These are phyloP conservation scores for Marasmius tenuissimus DNA, from an alignment of 1,284 basidiomycete genomes.

Conservation along the genomic window DNA sequence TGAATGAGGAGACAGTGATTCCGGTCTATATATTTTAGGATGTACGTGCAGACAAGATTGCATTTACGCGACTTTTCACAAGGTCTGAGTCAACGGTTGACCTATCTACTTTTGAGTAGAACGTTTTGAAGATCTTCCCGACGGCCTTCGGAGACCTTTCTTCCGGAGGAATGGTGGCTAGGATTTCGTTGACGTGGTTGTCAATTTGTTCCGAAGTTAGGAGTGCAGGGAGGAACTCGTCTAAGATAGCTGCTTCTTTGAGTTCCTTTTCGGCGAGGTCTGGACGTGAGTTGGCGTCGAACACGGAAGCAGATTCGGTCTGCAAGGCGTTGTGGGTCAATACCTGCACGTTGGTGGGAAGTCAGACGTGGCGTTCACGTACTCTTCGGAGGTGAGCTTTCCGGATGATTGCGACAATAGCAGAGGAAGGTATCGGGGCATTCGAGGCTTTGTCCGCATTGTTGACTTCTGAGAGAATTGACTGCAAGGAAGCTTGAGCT, in stretches of 20 bases:
- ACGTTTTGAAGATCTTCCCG: slow-evolving; percentile 58
- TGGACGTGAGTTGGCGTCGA: slow-evolving; percentile 50
- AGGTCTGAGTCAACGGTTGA: slow-evolving; percentile 54
- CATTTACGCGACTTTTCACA: slow-evolving; percentile 52
- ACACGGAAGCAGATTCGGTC: slow-evolving; percentile 62
- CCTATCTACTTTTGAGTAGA: slow-evolving; percentile 62
- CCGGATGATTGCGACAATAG: slow-evolving; percentile 50
- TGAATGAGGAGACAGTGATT: too few relatives aligned
- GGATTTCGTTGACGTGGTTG: slow-evolving; percentile 40
- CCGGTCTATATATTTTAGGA: background rate
- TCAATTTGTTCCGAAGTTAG: slow-evolving; percentile 58
- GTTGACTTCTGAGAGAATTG: slow-evolving; percentile 68
- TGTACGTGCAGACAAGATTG: slow-evolving; percentile 21
- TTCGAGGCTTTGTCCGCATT: slow-evolving; percentile 58
- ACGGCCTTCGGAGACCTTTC: slow-evolving; percentile 32
- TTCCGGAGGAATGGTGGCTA: slow-evolving; percentile 18
- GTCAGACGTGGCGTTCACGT: background rate
- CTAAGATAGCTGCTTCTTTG: slow-evolving; percentile 54
- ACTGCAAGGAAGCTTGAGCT: slow-evolving; percentile 36
- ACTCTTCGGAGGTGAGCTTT: slow-evolving; percentile 63
- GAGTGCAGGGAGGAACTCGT: slow-evolving; percentile 58
- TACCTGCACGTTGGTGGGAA: background rate
- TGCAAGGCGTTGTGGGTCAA: slow-evolving; percentile 23
- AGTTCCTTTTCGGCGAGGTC: slow-evolving; percentile 68
- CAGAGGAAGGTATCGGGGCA: slow-evolving; percentile 41